Conservation (phyloP, 2,329 filamentous ascomycete species). For the Fusarium agapanthi region DNA sequence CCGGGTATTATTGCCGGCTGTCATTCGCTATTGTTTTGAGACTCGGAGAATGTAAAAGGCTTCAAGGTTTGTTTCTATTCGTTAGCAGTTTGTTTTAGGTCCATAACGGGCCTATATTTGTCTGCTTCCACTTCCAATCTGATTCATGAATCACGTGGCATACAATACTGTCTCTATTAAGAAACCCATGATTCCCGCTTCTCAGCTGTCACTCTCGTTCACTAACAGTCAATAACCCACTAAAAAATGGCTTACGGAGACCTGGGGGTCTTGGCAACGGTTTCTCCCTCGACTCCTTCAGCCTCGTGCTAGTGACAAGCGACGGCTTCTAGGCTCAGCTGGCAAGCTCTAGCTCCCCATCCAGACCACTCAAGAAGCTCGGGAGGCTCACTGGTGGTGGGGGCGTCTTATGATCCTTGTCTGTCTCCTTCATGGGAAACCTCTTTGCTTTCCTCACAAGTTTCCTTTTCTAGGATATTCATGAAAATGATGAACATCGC, state of each 20-base stretch:
- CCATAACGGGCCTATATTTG: not conserved
- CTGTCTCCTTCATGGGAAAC: constrained; percentile 15
- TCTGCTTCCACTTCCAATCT: not conserved
- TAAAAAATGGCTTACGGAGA: constrained; percentile 8
- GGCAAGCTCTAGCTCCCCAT: constrained; percentile 23
- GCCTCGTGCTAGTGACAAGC: constrained; percentile 34
- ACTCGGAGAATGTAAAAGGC: constrained; percentile 10
- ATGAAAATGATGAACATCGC: not conserved
- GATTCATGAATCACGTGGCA: constrained; percentile 15
- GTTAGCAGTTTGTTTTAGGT: constrained; percentile 7
- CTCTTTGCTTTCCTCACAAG: not conserved
- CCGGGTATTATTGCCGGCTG: constrained; percentile 2
- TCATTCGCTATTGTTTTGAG: constrained; percentile 22
- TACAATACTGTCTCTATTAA: not conserved
- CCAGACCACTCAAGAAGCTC: constrained; percentile 26
- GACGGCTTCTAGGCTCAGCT: constrained; percentile 30
- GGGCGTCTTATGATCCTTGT: constrained; percentile 7
- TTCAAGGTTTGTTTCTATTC: constrained; percentile 22
- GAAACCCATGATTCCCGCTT: constrained; percentile 3
- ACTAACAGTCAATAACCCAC: not conserved
- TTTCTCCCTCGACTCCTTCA: constrained; percentile 14
- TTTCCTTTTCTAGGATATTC: not conserved
- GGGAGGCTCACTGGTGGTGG: constrained; percentile 21
- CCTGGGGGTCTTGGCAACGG: constrained; percentile 33
- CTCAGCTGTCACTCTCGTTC: constrained; percentile 17